Evolutionary conservation across 1,284 basidiomycete genomes (phyloP), one percentile per base, ranked within the genome.

Genomic region (Earliella scabrosa): DNA sequence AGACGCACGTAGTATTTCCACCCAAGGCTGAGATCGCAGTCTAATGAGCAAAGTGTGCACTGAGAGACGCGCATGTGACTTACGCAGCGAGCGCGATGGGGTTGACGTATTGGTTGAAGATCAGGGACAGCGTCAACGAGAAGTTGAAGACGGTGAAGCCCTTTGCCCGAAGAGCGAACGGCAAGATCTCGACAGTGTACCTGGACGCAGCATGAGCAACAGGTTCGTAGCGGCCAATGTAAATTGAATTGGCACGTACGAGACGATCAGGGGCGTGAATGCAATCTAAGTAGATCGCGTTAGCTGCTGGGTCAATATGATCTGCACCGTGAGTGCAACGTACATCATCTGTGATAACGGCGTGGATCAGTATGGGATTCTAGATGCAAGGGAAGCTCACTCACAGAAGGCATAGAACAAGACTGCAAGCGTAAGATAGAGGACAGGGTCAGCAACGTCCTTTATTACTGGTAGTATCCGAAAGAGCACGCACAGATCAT

Each of bases 151-250:
- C 70, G 23, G 79, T 82, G 67, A 85, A 79, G 20, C 83, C 85
- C 70, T 87, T 86, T 20, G 86, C 81, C 38, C 85, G 82, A 41
- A 87, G 72, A 16, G 76, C 68, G 68, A 75, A 83, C 0, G 83
- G 83, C 45, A 85, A 68, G 58, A 85, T 85, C 66, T 86, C 84
- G 50, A 85, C 75, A 1, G 81, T 82, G 69, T 86, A 85, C 18
- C 68, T 71, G 21, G 1, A n/a, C 6, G 4, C 18, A 34, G 6
- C 8, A n/a, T n/a, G n/a, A n/a, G 20, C 6, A 2, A 10, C 8
- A 13, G 20, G 14, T 13, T 14, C 26, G 20, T 18, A 18, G 20
- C n/a, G 20, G 23, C 14, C 14, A 3, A 7, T 4, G 11, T 11
- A 65, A 67, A 50, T 55, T 73, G 46, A 79, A 77, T 24, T 16